A percentile compares a stretch with the other conserved stretches of the same genome.
Conservation (phyloP, 352 stramenopile genomes). For the Pythium sukuiense region DNA sequence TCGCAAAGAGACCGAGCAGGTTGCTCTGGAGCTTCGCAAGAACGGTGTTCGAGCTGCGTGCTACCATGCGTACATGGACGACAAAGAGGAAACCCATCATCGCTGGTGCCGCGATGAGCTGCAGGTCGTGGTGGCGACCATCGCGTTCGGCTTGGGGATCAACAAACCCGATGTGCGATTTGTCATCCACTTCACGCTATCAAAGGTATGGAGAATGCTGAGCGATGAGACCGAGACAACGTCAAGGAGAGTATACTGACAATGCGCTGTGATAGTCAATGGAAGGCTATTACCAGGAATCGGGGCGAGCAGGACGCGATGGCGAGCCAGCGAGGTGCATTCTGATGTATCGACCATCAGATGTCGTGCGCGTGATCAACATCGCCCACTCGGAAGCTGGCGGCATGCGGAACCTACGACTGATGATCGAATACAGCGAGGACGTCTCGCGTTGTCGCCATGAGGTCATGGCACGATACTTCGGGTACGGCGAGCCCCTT, state of each 20-base stretch:
- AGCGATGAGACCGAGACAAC: too few relatives aligned
- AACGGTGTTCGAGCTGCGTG: conserved; percentile 73
- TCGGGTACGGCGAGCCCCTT: conserved; percentile 35
- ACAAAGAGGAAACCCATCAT: conserved; percentile 70
- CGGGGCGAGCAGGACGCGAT: conserved; percentile 94
- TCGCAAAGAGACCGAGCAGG: conserved; percentile 90
- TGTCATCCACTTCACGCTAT: conserved; percentile 88
- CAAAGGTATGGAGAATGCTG: conserved; percentile 42
- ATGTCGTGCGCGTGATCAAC: conserved; percentile 73
- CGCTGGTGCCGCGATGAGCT: conserved; percentile 53
- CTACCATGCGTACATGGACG: conserved; percentile 88
- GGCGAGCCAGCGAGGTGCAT: conserved; percentile 86
- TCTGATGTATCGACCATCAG: conserved; percentile 79
- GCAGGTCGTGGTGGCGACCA: conserved; percentile 92
- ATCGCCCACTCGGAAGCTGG: conserved; percentile 65
- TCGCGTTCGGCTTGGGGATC: conserved; percentile 94
- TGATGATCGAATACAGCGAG: conserved; percentile 63
- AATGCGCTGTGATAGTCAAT: conserved; percentile 54
- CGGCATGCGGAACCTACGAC: conserved; percentile 59
- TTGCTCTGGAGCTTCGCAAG: conserved; percentile 71
- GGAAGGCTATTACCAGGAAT: conserved; percentile 98
- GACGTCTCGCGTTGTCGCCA: conserved; percentile 24
- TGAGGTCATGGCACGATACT: conserved; percentile 45
- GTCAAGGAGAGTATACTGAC: neutral
- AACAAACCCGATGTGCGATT: conserved; percentile 94